phyloP scores from a whole-genome alignment of 2,329 filamentous ascomycete species.

The Catunica adiposa region DNA sequence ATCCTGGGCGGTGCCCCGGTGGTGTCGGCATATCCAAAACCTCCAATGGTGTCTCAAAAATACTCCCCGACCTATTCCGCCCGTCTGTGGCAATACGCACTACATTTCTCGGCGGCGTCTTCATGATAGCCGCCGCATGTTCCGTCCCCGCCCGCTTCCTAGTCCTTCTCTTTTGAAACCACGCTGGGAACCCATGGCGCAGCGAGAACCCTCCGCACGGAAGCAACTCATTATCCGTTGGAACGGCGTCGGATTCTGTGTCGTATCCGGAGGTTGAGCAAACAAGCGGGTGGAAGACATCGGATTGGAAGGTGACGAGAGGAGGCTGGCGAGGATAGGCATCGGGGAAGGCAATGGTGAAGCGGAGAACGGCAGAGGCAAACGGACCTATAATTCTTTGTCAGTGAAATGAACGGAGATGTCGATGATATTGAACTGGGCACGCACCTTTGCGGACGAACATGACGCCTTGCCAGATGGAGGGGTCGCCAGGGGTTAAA shows the following conservation, averaged over 20 bases:
- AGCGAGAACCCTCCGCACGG: conserved; percentile 83
- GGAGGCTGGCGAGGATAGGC: conserved; percentile 67
- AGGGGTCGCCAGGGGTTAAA: conserved; percentile 64
- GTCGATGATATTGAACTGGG: not conserved
- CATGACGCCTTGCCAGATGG: conserved; percentile 76
- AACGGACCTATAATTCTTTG: conserved; percentile 55
- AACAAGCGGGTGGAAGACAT: conserved; percentile 88
- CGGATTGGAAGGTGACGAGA: conserved; percentile 72
- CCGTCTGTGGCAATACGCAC: conserved; percentile 6
- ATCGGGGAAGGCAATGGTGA: conserved; percentile 74
- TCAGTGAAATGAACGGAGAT: not conserved
- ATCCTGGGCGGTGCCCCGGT: conserved; percentile 21
- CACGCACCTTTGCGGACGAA: conserved; percentile 74
- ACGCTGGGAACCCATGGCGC: conserved; percentile 75
- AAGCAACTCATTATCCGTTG: conserved; percentile 65
- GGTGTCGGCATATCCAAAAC: conserved; percentile 8
- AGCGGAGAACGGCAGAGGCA: conserved; percentile 68
- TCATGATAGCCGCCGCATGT: conserved; percentile 8
- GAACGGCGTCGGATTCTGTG: conserved; percentile 56
- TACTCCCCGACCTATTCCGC: conserved; percentile 3
- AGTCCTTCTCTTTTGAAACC: conserved; percentile 54
- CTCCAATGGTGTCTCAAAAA: conserved; percentile 12
- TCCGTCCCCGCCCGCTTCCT: conserved; percentile 23
- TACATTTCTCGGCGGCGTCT: conserved; percentile 13
- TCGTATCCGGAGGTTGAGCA: conserved; percentile 88